These are phyloP conservation scores for Botryotinia calthae DNA, from an alignment of 2,329 filamentous ascomycete genomes.

Conservation along the genomic window DNA sequence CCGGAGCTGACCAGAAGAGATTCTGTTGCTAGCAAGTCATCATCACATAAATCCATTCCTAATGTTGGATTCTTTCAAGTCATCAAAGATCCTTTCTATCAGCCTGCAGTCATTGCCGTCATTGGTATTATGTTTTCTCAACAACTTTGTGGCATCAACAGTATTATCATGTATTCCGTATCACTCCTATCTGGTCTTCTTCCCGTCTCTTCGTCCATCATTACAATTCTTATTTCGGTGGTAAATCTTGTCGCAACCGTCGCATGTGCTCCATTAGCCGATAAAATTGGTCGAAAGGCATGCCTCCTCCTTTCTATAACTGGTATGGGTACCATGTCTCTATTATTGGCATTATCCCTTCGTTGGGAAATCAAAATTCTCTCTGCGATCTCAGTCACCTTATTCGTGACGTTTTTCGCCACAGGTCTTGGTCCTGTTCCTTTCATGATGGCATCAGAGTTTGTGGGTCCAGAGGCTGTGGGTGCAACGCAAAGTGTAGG, in stretches of 20 bases:
- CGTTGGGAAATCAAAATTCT: slow-evolving; percentile 68
- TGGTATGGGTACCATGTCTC: slow-evolving; percentile 78
- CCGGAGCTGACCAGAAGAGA: slow-evolving; percentile 27
- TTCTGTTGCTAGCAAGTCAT: slow-evolving; percentile 33
- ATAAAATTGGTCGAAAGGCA: slow-evolving; percentile 81
- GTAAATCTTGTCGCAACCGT: slow-evolving; percentile 84
- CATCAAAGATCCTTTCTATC: slow-evolving; percentile 63
- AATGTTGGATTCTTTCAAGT: slow-evolving; percentile 64
- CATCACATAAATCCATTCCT: slow-evolving; percentile 30
- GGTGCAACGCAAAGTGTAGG: slow-evolving; percentile 89
- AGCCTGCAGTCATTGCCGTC: slow-evolving; percentile 75
- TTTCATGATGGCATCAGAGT: slow-evolving; percentile 88
- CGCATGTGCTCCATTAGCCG: slow-evolving; percentile 77
- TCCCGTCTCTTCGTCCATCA: slow-evolving; percentile 73
- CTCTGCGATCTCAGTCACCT: slow-evolving; percentile 75
- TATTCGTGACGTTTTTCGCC: slow-evolving; percentile 88
- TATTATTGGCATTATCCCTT: slow-evolving; percentile 79
- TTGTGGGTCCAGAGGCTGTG: slow-evolving; percentile 86
- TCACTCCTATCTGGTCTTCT: slow-evolving; percentile 80
- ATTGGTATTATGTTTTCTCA: slow-evolving; percentile 90
- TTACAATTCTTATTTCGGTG: slow-evolving; percentile 83
- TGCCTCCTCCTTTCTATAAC: slow-evolving; percentile 79
- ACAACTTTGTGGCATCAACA: slow-evolving; percentile 93
- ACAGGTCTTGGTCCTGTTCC: slow-evolving; percentile 90
- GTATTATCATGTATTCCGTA: slow-evolving; percentile 97